These are phyloP conservation scores for Aleurites moluccanus DNA, from an alignment of 441 rosid species.

Conservation along the genomic window DNA sequence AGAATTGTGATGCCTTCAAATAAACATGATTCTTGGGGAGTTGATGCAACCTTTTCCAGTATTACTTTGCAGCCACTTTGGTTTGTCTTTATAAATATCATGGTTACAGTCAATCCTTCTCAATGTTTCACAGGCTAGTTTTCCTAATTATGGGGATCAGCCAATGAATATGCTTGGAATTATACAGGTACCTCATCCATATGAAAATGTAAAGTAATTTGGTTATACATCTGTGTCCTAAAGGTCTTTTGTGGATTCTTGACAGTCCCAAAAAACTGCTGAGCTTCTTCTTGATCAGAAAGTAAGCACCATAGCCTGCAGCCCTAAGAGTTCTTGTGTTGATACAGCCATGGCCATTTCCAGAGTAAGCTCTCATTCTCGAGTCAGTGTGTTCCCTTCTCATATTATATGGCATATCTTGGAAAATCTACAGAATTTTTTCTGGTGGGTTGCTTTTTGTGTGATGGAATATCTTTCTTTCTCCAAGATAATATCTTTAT, in stretches of 20 bases:
- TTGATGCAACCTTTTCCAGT: not conserved
- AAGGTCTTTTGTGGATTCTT: slow-evolving; percentile 25
- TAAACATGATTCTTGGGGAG: not conserved
- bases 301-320: slow-evolving; percentile 55
- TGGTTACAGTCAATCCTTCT: not conserved
- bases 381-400: not conserved
- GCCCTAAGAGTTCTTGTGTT: slow-evolving; percentile 50
- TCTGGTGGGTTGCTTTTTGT: not conserved
- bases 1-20: not conserved
- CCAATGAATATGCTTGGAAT: slow-evolving; percentile 74
- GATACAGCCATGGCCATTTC: slow-evolving; percentile 66
- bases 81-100: not conserved
- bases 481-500: not conserved
- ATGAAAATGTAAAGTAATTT: not conserved
- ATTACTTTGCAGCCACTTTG: not conserved
- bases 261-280: slow-evolving; percentile 89
- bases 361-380: slow-evolving; percentile 40
- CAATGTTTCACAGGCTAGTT: slow-evolving; percentile 39
- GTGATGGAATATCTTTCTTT: not conserved
- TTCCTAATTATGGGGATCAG: slow-evolving; percentile 37
- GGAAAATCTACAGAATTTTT: not conserved
- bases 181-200: slow-evolving; percentile 59
- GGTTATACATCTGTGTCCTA: slow-evolving; percentile 19
- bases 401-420: not conserved
- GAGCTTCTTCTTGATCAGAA: slow-evolving; percentile 86